A percentile compares a stretch with the other conserved stretches of the same genome.
Conservation (phyloP, 2,329 filamentous ascomycete species). For the Biscogniauxia sp. region DNA sequence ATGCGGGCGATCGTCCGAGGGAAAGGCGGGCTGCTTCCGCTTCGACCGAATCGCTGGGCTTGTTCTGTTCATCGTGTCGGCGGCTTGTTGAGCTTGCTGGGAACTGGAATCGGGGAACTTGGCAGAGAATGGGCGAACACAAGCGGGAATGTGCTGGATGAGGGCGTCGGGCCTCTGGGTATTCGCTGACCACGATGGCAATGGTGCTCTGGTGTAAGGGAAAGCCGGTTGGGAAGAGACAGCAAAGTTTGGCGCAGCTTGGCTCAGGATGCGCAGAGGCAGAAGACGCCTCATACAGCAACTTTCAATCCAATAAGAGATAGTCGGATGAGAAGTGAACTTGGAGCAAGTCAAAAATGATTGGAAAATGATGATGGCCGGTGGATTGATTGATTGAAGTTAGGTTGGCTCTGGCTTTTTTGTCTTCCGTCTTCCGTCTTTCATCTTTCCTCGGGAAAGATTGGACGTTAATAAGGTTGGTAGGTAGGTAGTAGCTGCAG, state of each 20-base stretch:
- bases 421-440: no score
- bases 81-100: neutral
- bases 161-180: neutral
- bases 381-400: neutral
- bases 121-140: neutral
- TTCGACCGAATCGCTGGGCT: slow-evolving; percentile 44
- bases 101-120: neutral
- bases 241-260: slow-evolving; percentile 15
- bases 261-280: slow-evolving; percentile 14
- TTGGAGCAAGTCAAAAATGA: slow-evolving; percentile 4
- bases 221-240: slow-evolving; percentile 5
- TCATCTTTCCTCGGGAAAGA: neutral
- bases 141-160: neutral
- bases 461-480: neutral
- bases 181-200: slow-evolving; percentile 1
- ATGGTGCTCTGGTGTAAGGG: slow-evolving; percentile 3
- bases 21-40: slow-evolving; percentile 48
- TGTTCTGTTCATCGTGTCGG: slow-evolving; percentile 43
- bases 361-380: neutral
- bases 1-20: slow-evolving; percentile 40
- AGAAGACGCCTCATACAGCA: slow-evolving; percentile 18
- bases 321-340: neutral
- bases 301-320: neutral
- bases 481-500: no score
- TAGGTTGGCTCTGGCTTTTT: neutral